Evolutionary conservation across 1,284 basidiomycete genomes (phyloP).

Genomic region (Anthracocystis walkeri): DNA sequence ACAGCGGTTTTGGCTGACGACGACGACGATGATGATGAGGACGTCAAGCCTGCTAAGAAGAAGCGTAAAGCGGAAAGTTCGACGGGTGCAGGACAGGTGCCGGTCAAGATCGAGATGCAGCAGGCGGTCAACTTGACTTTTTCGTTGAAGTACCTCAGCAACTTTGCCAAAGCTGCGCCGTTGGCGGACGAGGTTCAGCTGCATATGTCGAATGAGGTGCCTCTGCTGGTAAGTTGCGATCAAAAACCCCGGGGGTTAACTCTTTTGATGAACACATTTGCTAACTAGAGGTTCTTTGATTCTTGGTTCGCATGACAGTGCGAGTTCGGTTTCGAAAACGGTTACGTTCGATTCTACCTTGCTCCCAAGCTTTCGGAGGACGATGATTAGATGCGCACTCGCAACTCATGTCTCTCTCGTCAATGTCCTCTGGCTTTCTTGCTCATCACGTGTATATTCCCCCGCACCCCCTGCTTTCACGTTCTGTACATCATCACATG

Average conservation of each 20-base stretch:
- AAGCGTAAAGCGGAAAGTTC: slow-evolving; percentile 55
- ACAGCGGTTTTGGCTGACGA: slow-evolving; percentile 63
- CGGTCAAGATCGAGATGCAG: slow-evolving; percentile 65
- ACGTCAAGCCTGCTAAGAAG: slow-evolving; percentile 60
- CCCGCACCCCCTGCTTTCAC: too few relatives aligned
- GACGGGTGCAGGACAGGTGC: slow-evolving; percentile 68
- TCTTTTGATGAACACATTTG: too few relatives aligned
- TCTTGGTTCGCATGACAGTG: slow-evolving; percentile 74
- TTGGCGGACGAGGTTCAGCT: slow-evolving; percentile 78
- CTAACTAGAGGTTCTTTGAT: too few relatives aligned
- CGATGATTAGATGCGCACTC: slow-evolving; percentile 41
- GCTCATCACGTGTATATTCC: neutral
- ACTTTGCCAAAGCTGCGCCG: slow-evolving; percentile 92
- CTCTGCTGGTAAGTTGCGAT: slow-evolving; percentile 43
- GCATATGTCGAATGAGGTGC: slow-evolving; percentile 65
- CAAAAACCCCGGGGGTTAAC: too few relatives aligned
- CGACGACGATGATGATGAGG: slow-evolving; percentile 67
- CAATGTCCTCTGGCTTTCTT: neutral
- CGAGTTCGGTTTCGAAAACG: slow-evolving; percentile 85
- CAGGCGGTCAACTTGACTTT: slow-evolving; percentile 93
- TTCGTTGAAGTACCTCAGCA: slow-evolving; percentile 95
- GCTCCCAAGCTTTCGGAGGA: slow-evolving; percentile 68
- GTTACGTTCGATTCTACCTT: slow-evolving; percentile 71
- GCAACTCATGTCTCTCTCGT: neutral
- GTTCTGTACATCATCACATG: too few relatives aligned